A percentile compares a stretch with the other conserved stretches of the same genome.
phyloP scores from a whole-genome alignment of 805 yeast species.

The Maudiozyma turicensis region DNA sequence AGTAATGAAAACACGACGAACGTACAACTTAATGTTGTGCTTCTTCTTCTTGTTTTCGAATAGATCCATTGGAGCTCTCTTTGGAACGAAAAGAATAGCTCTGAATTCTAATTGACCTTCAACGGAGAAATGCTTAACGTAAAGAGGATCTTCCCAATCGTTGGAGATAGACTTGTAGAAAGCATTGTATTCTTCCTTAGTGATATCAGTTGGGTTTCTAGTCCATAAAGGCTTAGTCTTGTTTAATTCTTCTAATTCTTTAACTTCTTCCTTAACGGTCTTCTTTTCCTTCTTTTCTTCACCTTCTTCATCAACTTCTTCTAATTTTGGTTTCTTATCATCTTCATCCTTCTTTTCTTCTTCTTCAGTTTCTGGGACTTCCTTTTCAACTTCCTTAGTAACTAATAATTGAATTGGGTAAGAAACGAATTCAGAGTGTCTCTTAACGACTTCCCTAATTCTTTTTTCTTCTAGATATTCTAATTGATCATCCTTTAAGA shows the following conservation, averaged over 20 bases:
- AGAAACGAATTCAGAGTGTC: constrained; percentile 98
- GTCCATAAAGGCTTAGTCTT: constrained; percentile 99
- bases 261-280: constrained; percentile 84
- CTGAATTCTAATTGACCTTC: constrained; percentile 99
- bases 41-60: constrained; percentile 99
- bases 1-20: constrained; percentile 98
- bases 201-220: constrained; percentile 93
- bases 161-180: constrained; percentile 98
- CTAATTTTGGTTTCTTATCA: constrained; percentile 60
- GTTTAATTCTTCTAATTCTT: constrained; percentile 96
- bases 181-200: constrained; percentile 97
- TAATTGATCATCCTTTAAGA: constrained; percentile 96
- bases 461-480: constrained; percentile 99
- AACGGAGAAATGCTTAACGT: constrained; percentile 98
- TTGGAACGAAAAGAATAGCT: constrained; percentile 95
- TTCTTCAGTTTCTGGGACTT: constrained; percentile 62
- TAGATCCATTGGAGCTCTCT: constrained; percentile 98
- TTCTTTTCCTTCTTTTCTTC: constrained; percentile 66
- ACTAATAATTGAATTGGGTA: constrained; percentile 98
- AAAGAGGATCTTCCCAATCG: constrained; percentile 99
- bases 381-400: constrained; percentile 98
- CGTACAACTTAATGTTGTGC: constrained; percentile 96
- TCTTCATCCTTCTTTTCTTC: constrained; percentile 43
- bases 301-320: constrained; percentile 66
- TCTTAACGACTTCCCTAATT: constrained; percentile 98